A percentile compares a stretch with the other conserved stretches of the same genome.
phyloP scores from a whole-genome alignment of 225 moss, liverwort and hornwort genomes.

The Marchantia paleacea region DNA sequence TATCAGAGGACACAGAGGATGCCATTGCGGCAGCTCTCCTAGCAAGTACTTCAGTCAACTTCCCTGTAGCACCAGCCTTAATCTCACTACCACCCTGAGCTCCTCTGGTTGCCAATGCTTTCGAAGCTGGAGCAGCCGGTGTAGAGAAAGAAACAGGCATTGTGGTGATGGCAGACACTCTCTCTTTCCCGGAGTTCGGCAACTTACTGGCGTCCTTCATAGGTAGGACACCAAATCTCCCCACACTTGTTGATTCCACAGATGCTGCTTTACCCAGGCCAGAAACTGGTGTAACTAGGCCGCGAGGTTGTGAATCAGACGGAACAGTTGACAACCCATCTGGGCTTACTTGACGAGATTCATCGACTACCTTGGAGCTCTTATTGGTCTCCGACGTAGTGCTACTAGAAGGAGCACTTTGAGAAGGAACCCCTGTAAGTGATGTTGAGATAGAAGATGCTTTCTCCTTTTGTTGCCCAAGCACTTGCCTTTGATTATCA shows the following conservation, averaged over 20 bases:
- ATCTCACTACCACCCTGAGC: conserved; percentile 20
- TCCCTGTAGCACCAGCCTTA: conserved; percentile 28
- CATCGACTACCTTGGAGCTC: background rate
- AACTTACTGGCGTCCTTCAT: conserved; percentile 4
- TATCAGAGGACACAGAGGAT: conserved; percentile 19
- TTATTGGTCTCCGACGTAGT: background rate
- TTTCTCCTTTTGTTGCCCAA: conserved; percentile 26
- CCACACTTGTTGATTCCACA: background rate
- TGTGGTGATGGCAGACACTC: background rate
- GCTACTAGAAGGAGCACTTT: conserved; percentile 1
- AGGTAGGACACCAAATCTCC: background rate
- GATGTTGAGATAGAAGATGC: conserved; percentile 3
- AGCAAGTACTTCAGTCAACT: conserved; percentile 40
- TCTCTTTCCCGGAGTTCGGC: conserved; percentile 12
- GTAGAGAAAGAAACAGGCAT: conserved; percentile 24
- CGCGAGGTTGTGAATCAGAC: conserved; percentile 6
- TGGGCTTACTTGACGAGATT: conserved; percentile 4
- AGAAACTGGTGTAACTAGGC: background rate
- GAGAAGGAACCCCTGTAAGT: conserved; percentile 16
- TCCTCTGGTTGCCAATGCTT: conserved; percentile 16
- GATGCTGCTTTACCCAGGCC: conserved; percentile 12
- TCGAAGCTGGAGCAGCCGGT: conserved; percentile 13
- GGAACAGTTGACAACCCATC: background rate
- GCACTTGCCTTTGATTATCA: conserved; percentile 26
- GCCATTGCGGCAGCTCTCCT: conserved; percentile 39